phyloP scores from a whole-genome alignment of 306 rosid species.

The Phaseolus lunatus region DNA sequence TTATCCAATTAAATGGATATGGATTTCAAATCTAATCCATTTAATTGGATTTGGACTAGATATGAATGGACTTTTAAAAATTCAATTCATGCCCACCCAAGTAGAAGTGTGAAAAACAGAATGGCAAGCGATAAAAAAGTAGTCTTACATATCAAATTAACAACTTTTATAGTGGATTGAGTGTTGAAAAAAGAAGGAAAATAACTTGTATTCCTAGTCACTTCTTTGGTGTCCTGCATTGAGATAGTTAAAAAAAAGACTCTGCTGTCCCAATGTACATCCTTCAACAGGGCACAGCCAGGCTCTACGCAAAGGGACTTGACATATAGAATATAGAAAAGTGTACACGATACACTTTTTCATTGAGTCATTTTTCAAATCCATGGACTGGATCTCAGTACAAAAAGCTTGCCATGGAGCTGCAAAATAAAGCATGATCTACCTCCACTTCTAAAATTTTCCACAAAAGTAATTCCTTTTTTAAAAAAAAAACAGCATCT shows the following conservation, averaged over 20 bases:
- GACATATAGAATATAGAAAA: neutral
- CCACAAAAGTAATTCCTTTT: conserved; percentile 1
- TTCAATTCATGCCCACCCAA: neutral
- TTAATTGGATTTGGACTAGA: no score
- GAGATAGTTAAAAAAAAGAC: neutral
- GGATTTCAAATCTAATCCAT: no score
- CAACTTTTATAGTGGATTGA: neutral
- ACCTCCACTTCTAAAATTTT: conserved; percentile 20
- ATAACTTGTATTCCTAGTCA: neutral
- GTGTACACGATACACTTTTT: neutral
- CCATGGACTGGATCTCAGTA: conserved; percentile 5
- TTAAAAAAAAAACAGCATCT: conserved; percentile 3
- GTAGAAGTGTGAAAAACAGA: neutral
- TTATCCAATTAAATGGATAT: no score
- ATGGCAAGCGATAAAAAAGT: conserved; percentile 23
- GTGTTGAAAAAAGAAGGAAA: neutral
- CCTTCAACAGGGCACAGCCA: neutral
- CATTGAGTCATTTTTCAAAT: conserved; percentile 11
- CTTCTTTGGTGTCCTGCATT: neutral
- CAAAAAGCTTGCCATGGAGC: neutral
- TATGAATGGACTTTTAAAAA: no score
- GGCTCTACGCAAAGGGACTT: neutral
- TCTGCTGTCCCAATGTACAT: neutral
- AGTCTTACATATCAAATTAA: neutral
- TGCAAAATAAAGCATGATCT: conserved; percentile 2